Evolutionary conservation across 2,329 filamentous ascomycete genomes (phyloP).

Genomic region (Penicillium sp.): DNA sequence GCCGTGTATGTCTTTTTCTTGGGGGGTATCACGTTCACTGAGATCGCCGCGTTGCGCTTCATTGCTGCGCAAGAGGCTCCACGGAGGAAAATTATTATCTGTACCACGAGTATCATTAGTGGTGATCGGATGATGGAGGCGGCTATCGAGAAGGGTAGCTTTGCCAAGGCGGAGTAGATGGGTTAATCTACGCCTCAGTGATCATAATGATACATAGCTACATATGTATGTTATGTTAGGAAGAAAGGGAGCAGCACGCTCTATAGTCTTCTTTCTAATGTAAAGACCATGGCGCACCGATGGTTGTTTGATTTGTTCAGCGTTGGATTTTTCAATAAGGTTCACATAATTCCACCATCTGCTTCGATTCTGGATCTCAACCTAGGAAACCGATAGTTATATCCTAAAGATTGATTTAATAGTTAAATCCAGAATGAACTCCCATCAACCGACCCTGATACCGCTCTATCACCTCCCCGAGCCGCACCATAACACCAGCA

Average conservation of each 20-base stretch:
- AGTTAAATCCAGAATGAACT: slow-evolving; percentile 54
- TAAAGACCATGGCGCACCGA: not conserved
- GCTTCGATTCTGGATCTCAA: not conserved
- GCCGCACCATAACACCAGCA: slow-evolving; percentile 75
- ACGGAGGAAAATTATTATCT: slow-evolving; percentile 82
- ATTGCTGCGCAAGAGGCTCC: slow-evolving; percentile 80
- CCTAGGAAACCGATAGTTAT: not conserved
- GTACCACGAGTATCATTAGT: slow-evolving; percentile 86
- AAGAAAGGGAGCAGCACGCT: not conserved
- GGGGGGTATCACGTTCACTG: slow-evolving; percentile 93
- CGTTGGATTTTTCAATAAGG: not conserved
- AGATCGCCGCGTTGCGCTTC: slow-evolving; percentile 90
- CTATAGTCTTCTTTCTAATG: not conserved
- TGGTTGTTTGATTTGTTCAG: not conserved
- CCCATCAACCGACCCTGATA: slow-evolving; percentile 77
- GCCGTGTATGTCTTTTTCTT: slow-evolving; percentile 95
- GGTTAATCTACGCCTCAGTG: not conserved
- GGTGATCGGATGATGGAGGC: slow-evolving; percentile 86
- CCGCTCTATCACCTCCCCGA: slow-evolving; percentile 78
- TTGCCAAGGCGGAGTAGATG: slow-evolving; percentile 44
- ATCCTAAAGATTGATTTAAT: slow-evolving; percentile 20
- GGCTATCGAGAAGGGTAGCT: slow-evolving; percentile 71
- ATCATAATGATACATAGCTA: not conserved
- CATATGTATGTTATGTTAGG: not conserved
- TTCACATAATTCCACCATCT: not conserved